phyloP scores from a whole-genome alignment of 2,329 filamentous ascomycete species.

The Colletotrichum orchidophilum region DNA sequence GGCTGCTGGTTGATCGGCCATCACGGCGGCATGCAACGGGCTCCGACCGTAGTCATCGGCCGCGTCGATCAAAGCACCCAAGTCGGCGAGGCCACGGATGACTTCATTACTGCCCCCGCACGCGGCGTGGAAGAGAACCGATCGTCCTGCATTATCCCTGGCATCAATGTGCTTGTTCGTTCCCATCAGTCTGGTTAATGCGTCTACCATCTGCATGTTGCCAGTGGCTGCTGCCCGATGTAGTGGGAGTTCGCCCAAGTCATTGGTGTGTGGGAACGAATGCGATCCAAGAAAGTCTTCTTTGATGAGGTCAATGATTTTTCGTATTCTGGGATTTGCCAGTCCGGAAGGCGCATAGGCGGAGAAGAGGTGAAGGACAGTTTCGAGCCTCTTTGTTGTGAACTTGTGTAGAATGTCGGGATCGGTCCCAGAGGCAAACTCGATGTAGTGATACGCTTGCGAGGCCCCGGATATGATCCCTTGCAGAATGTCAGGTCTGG shows the following conservation, averaged over 20 bases:
- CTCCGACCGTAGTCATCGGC: constrained; percentile 10
- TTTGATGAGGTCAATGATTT: not conserved
- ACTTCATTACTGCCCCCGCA: not conserved
- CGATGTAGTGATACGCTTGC: not conserved
- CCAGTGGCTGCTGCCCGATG: constrained; percentile 1
- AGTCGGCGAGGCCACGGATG: not conserved
- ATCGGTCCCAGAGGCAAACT: not conserved
- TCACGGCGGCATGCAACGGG: constrained; percentile 16
- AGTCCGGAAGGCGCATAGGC: not conserved
- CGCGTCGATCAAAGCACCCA: not conserved
- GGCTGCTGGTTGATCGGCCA: not conserved
- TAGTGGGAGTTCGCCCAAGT: constrained; percentile 2
- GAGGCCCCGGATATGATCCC: not conserved
- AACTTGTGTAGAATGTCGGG: not conserved
- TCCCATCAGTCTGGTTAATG: not conserved
- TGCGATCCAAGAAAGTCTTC: not conserved
- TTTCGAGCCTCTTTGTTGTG: not conserved
- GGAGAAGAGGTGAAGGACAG: not conserved
- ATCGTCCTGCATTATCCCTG: not conserved
- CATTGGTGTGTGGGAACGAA: not conserved
- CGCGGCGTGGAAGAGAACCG: constrained; percentile 17
- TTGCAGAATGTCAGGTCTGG: not conserved
- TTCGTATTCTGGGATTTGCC: not conserved
- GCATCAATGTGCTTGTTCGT: not conserved
- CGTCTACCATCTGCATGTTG: not conserved